Evolutionary conservation across 768 basidiomycete species (phyloP).

Genomic region (Macrocybe gigantea): DNA sequence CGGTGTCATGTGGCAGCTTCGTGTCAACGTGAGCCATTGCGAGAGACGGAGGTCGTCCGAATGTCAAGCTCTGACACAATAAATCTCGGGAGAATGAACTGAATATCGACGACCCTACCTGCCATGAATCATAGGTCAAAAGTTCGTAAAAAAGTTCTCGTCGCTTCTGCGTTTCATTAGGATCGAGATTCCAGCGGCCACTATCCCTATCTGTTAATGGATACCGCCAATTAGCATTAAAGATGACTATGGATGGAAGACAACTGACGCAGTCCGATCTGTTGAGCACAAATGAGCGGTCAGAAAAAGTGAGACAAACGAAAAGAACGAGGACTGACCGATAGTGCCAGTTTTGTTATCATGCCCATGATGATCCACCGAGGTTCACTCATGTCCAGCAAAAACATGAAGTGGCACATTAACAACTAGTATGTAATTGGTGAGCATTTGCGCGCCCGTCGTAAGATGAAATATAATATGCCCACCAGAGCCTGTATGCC

Average conservation of each 20-base stretch:
- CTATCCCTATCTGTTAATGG: slow-evolving; percentile 72
- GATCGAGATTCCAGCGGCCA: slow-evolving; percentile 60
- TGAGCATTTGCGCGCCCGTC: slow-evolving; percentile 4
- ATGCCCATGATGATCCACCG: slow-evolving; percentile 71
- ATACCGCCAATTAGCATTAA: slow-evolving; percentile 40
- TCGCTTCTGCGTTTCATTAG: slow-evolving; percentile 52
- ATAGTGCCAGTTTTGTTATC: slow-evolving; percentile 63
- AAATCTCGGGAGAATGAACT: background rate
- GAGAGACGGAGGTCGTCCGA: slow-evolving; percentile 66
- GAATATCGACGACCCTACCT: slow-evolving; percentile 31
- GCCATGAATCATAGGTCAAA: slow-evolving; percentile 49
- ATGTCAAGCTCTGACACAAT: slow-evolving; percentile 54
- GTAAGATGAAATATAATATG: slow-evolving; percentile 6
- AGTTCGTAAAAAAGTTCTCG: slow-evolving; percentile 67
- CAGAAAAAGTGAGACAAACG: slow-evolving; percentile 8
- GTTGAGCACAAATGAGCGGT: slow-evolving; percentile 11
- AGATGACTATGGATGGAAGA: slow-evolving; percentile 7
- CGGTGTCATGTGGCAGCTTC: slow-evolving; percentile 42
- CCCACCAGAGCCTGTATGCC: slow-evolving; percentile 63
- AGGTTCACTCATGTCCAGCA: slow-evolving; percentile 47
- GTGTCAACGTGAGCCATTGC: slow-evolving; percentile 50
- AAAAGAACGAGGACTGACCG: slow-evolving; percentile 35
- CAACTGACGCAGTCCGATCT: slow-evolving; percentile 65
- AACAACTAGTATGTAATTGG: slow-evolving; percentile 37
- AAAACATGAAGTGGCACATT: slow-evolving; percentile 50